phyloP scores from a whole-genome alignment of 768 basidiomycete species.

The Tulasnella sp. region DNA sequence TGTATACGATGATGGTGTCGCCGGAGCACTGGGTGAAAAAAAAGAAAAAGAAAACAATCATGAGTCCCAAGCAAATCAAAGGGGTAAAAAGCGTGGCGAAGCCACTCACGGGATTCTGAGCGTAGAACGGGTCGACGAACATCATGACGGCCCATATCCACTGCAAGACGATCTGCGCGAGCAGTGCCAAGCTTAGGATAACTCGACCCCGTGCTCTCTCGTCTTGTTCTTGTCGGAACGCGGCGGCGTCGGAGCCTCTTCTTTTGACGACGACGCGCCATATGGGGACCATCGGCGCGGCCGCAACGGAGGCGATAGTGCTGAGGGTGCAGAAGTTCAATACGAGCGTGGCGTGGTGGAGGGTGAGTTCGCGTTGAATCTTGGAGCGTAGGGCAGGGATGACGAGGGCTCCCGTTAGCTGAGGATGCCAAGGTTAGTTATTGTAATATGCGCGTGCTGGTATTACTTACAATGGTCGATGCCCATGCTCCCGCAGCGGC shows the following conservation, averaged over 20 bases:
- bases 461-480: constrained; percentile 16
- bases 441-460: not conserved
- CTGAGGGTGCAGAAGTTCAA: constrained; percentile 31
- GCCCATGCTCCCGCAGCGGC: constrained; percentile 28
- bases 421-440: not conserved
- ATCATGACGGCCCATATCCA: constrained; percentile 24
- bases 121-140: constrained; percentile 25
- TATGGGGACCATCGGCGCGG: constrained; percentile 26
- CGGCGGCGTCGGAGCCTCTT: not conserved
- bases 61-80: too few relatives aligned
- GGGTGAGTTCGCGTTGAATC: constrained; percentile 18
- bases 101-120: constrained; percentile 13
- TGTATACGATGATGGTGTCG: constrained; percentile 23
- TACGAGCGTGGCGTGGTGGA: constrained; percentile 28
- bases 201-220: constrained; percentile 1
- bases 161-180: constrained; percentile 23
- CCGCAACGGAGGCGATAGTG: constrained; percentile 24
- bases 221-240: not conserved
- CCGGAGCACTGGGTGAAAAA: constrained; percentile 13
- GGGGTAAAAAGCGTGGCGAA: too few relatives aligned
- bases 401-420: constrained; percentile 26
- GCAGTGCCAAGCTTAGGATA: constrained; percentile 21
- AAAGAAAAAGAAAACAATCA: too few relatives aligned
- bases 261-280: constrained; percentile 20
- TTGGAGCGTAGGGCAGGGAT: constrained; percentile 27